Evolutionary conservation across 768 basidiomycete species (phyloP), one percentile per base, ranked within the genome.

Genomic region (Mycena floridula): DNA sequence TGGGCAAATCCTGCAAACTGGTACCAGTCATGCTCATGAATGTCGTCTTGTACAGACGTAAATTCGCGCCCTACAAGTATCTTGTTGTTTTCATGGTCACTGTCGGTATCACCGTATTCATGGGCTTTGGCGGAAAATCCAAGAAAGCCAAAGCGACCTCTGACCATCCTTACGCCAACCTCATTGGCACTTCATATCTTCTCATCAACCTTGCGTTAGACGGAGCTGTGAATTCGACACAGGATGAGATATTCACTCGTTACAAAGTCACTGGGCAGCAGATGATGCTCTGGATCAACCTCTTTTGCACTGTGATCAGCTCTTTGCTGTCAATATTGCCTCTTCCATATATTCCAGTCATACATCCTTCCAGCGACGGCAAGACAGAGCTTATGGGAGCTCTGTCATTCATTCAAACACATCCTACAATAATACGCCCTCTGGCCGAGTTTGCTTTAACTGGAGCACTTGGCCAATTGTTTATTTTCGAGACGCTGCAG

Each of bases 1-100:
- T 98, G 51, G 96, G 90, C 42, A 98, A 98, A 64, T 97, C 94
- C 0, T 98, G 96, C 76, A 98, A 98, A 62, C 89, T 99, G 59
- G 91, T 99, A 36, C 96, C 96, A 1, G 96, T 94, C 48, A 90
- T 95, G 81, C 77, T 98, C 63, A 93, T 98, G 86, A 97, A 98
- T 66, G 82, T 98, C 54, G 56, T 98, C 28, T 74, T 97, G 47
- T 98, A 98, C 66, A 90, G 94, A 44, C 85, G 95, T 40, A 76
- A 77, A 50, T 98, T 97, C 62, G 88, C 92, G 0, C 76, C 82
- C 1, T 87, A 98, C 77, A 98, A 98, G 61, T 99, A 98, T 65
- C 66, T 92, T 54, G 93, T 99, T 37, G 96, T 96, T 16, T 66
- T 74, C n/a, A 82, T 95, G 74, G 93, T 97, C 59, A 95, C 93